Evolutionary conservation across 257 asterid genomes (phyloP).

Genomic region (Misopates orontium): DNA sequence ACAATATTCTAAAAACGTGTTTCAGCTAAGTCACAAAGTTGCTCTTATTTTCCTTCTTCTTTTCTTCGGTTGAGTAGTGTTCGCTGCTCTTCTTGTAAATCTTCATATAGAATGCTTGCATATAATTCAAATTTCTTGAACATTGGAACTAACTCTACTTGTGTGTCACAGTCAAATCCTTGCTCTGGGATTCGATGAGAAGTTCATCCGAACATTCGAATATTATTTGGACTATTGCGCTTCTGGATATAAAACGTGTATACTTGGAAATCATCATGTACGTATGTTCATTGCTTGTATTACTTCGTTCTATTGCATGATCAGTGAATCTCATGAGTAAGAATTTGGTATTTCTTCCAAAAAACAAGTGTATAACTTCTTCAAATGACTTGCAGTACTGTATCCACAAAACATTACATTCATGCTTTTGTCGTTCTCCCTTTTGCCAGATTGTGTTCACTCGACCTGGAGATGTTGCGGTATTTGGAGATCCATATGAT

Average conservation of each 20-base stretch:
- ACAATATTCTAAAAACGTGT: too few species aligned
- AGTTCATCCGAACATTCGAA: slow-evolving; percentile 59
- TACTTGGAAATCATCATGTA: slow-evolving; percentile 53
- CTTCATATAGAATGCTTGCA: neutral
- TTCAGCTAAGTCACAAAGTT: too few species aligned
- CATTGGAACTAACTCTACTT: too few species aligned
- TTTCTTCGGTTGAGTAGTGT: too few species aligned
- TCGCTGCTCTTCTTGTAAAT: too few species aligned
- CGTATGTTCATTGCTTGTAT: too few species aligned
- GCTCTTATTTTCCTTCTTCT: too few species aligned
- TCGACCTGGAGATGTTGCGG: slow-evolving; percentile 43
- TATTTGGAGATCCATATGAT: slow-evolving; percentile 37
- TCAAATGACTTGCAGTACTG: too few species aligned
- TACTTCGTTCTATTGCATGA: too few species aligned
- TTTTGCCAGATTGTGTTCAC: slow-evolving; percentile 42
- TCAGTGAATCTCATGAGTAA: too few species aligned
- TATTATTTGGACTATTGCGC: slow-evolving; percentile 57
- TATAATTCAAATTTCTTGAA: neutral
- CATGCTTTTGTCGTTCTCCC: too few species aligned
- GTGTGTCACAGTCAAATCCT: slow-evolving; percentile 36
- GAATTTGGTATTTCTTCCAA: neutral
- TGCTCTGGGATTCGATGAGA: slow-evolving; percentile 47
- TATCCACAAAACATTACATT: too few species aligned
- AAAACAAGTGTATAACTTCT: neutral
- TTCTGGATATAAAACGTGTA: slow-evolving; percentile 50